Conservation (phyloP, 106 monocot genomes). For the Apostasia ramifera region DNA sequence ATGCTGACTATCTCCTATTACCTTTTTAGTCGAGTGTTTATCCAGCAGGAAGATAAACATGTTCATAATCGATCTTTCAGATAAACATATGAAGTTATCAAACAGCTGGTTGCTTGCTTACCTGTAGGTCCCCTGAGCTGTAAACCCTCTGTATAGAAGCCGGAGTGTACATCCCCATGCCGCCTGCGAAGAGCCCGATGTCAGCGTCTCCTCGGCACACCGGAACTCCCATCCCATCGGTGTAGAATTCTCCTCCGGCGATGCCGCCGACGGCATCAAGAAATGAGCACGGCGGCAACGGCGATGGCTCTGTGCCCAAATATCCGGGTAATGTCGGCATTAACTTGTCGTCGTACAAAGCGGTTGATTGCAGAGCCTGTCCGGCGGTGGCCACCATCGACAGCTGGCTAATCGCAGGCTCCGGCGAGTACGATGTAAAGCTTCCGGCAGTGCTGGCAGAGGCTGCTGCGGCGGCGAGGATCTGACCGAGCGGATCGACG, state of each 20-base stretch:
- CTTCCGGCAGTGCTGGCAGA: background rate
- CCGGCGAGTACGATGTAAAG: background rate
- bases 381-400: background rate
- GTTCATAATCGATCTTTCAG: background rate
- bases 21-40: slow-evolving; percentile 6
- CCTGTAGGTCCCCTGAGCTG: slow-evolving; percentile 50
- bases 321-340: slow-evolving; percentile 22
- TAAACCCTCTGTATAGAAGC: slow-evolving; percentile 25
- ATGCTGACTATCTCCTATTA: slow-evolving; percentile 26
- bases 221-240: slow-evolving; percentile 2
- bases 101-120: slow-evolving; percentile 5
- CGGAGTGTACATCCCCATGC: background rate
- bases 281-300: slow-evolving; percentile 13
- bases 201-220: background rate
- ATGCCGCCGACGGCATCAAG: slow-evolving; percentile 11
- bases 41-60: no score
- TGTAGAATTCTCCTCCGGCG: slow-evolving; percentile 5
- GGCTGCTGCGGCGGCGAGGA: background rate
- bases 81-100: background rate
- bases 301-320: slow-evolving; percentile 23
- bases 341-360: slow-evolving; percentile 20
- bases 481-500: background rate
- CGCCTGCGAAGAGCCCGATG: background rate
- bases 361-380: background rate
- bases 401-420: slow-evolving; percentile 7